A percentile compares a stretch with the other conserved stretches of the same genome.
phyloP scores from a whole-genome alignment of 768 basidiomycete genomes.

The Kwoniella bestiolae region DNA sequence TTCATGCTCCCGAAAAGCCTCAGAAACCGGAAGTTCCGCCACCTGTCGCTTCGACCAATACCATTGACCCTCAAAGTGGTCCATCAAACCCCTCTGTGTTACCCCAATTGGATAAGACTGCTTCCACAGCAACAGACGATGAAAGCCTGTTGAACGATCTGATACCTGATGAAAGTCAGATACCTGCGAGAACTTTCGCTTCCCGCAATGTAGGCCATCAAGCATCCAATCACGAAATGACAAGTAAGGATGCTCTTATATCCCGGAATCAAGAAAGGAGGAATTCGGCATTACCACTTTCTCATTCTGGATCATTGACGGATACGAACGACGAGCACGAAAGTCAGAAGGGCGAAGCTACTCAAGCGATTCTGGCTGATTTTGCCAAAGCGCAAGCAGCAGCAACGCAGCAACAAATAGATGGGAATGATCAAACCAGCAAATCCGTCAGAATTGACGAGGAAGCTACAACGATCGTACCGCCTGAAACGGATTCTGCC shows the following conservation, averaged over 20 bases:
- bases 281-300: not conserved
- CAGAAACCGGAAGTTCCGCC: too few species aligned
- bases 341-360: not conserved
- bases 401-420: not conserved
- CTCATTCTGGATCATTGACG: not conserved
- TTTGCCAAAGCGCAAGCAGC: constrained; percentile 3
- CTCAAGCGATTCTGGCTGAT: constrained; percentile 16
- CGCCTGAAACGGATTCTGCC: too few species aligned
- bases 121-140: not conserved
- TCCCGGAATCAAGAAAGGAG: not conserved
- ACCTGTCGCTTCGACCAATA: not conserved
- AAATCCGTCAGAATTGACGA: constrained; percentile 9
- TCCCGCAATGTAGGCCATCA: not conserved
- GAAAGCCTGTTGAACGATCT: not conserved
- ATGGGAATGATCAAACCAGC: not conserved
- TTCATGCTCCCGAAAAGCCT: too few species aligned
- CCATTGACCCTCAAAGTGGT: not conserved
- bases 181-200: not conserved
- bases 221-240: not conserved
- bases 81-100: not conserved
- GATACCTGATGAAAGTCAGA: not conserved
- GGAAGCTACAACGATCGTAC: not conserved
- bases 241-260: not conserved
- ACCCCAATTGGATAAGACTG: not conserved
- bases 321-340: constrained; percentile 5